These are phyloP conservation scores for Vaucheria bursata DNA, from an alignment of 352 stramenopile genomes.

Conservation along the genomic window DNA sequence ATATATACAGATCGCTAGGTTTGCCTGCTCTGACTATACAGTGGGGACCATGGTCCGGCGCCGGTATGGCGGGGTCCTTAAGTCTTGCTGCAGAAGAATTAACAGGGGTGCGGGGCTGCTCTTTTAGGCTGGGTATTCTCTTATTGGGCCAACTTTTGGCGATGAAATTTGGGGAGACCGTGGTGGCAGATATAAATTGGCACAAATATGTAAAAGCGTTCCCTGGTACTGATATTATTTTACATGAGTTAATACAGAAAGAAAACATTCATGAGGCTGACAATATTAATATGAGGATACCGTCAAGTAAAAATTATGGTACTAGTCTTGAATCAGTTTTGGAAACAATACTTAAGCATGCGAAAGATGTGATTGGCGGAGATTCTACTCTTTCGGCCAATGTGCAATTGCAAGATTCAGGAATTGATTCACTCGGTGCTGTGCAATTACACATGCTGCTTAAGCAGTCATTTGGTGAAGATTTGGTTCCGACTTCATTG, in stretches of 20 bases:
- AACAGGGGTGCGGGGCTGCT: neutral
- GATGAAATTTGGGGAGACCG: neutral
- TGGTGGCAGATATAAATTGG: neutral
- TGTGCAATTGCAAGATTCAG: neutral
- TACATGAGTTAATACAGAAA: too few species aligned
- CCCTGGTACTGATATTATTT: neutral
- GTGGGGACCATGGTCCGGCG: slow-evolving; percentile 11
- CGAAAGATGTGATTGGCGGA: neutral
- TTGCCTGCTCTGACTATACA: slow-evolving; percentile 11
- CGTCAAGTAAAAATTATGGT: too few species aligned
- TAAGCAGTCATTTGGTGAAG: neutral
- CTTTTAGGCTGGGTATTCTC: too few species aligned
- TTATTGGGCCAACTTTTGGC: neutral
- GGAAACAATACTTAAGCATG: neutral
- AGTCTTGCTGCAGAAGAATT: neutral
- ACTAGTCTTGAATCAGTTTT: neutral
- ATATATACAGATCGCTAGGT: neutral
- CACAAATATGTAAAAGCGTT: neutral
- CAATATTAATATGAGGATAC: too few species aligned
- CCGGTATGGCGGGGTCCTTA: slow-evolving; percentile 8
- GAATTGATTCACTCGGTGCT: neutral
- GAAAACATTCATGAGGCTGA: too few species aligned
- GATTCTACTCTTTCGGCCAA: neutral
- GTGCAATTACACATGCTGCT: neutral
- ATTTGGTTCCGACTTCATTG: neutral